phyloP scores from a whole-genome alignment of 768 basidiomycete species.

The Steccherinum ochraceum region DNA sequence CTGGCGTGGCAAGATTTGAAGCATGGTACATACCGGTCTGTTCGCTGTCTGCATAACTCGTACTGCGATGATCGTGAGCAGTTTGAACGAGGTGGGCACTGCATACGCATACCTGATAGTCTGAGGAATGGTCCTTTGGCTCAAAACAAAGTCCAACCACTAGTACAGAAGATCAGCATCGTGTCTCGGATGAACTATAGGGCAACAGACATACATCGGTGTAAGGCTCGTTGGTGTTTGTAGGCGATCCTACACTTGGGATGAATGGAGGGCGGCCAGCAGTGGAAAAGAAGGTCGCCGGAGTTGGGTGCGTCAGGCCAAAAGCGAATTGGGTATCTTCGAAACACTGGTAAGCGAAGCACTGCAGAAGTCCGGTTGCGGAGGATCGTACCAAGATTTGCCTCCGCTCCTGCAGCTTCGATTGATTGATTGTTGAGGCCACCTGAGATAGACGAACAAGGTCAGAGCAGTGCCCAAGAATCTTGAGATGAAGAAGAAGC shows the following conservation, averaged over 20 bases:
- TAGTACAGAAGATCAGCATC: conserved; percentile 18
- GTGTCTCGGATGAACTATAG: background rate
- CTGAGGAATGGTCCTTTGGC: conserved; percentile 41
- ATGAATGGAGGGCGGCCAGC: conserved; percentile 54
- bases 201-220: conserved; percentile 25
- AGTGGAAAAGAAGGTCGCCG: conserved; percentile 55
- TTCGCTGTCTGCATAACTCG: conserved; percentile 67
- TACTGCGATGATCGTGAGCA: conserved; percentile 24
- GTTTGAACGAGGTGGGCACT: background rate
- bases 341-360: background rate
- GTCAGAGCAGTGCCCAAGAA: background rate
- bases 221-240: conserved; percentile 46
- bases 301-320: conserved; percentile 58
- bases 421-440: conserved; percentile 54
- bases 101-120: conserved; percentile 35
- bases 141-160: conserved; percentile 60
- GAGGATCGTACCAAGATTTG: conserved; percentile 36
- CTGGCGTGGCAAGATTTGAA: background rate
- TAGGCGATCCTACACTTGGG: conserved; percentile 36
- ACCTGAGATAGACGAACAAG: conserved; percentile 29
- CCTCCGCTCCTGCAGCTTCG: conserved; percentile 53
- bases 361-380: background rate
- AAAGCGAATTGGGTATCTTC: conserved; percentile 60
- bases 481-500: conserved; percentile 18
- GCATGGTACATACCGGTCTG: conserved; percentile 44